Percentiles rank a stretch among this genome's conserved stretches.
phyloP scores from a whole-genome alignment of 2,329 filamentous ascomycete species.

The Pyricularia grisea region DNA sequence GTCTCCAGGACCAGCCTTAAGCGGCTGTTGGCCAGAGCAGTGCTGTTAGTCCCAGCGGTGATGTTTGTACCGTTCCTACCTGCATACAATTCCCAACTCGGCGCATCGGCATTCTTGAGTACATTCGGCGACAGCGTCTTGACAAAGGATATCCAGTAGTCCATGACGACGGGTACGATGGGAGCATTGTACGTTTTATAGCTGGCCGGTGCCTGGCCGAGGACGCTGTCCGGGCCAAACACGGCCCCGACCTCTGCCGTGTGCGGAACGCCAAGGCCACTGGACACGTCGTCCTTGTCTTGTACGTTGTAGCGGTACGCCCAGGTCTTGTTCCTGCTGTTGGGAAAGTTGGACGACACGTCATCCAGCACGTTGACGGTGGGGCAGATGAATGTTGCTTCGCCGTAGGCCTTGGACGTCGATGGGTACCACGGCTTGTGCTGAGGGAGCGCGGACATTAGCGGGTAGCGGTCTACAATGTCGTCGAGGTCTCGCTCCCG shows the following conservation, averaged over 20 bases:
- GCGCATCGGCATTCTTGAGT: slow-evolving; percentile 21
- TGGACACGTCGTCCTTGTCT: slow-evolving; percentile 23
- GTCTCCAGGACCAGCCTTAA: slow-evolving; percentile 30
- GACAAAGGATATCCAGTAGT: slow-evolving; percentile 41
- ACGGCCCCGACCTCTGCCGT: slow-evolving; percentile 37
- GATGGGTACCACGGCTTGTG: slow-evolving; percentile 35
- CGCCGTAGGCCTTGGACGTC: slow-evolving; percentile 31
- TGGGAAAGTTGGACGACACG: slow-evolving; percentile 9
- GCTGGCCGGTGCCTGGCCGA: slow-evolving; percentile 20
- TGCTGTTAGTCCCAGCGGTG: slow-evolving; percentile 9
- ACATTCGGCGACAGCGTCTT: slow-evolving; percentile 32
- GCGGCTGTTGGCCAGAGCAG: slow-evolving; percentile 9
- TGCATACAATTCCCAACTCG: slow-evolving; percentile 31
- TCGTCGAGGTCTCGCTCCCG: slow-evolving; percentile 18
- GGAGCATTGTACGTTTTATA: slow-evolving; percentile 34
- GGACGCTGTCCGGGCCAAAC: slow-evolving; percentile 32
- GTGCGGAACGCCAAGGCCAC: slow-evolving; percentile 38
- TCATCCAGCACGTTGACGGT: slow-evolving; percentile 27
- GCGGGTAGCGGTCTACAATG: slow-evolving; percentile 30
- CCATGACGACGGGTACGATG: slow-evolving; percentile 36
- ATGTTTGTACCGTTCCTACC: slow-evolving; percentile 17
- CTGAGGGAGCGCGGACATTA: slow-evolving; percentile 20
- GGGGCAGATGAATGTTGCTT: slow-evolving; percentile 35
- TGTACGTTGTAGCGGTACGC: slow-evolving; percentile 40
- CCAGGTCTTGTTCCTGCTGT: slow-evolving; percentile 19